These are phyloP conservation scores for Populus pruinosa DNA, from an alignment of 345 rosid species.

Conservation along the genomic window DNA sequence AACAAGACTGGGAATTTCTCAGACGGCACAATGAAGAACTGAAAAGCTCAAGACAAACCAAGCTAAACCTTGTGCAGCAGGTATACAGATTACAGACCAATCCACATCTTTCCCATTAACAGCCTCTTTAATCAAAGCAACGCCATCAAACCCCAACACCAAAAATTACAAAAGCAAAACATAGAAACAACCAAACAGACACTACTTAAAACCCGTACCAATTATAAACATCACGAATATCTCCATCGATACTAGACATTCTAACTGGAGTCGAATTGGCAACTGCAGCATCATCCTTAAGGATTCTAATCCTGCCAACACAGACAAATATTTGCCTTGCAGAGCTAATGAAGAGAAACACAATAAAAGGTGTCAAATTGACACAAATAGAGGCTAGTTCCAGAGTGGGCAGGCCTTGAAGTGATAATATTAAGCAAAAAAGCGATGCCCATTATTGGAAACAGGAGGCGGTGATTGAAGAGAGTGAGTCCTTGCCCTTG, in stretches of 20 bases:
- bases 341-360: slow-evolving; percentile 40
- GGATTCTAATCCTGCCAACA: no score
- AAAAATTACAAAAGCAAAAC: slow-evolving; percentile 62
- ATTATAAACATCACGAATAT: slow-evolving; percentile 40
- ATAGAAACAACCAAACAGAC: slow-evolving; percentile 68
- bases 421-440: background rate
- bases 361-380: slow-evolving; percentile 61
- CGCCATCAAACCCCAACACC: slow-evolving; percentile 72
- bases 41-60: slow-evolving; percentile 78
- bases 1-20: slow-evolving; percentile 72
- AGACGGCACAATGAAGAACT: slow-evolving; percentile 59
- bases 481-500: slow-evolving; percentile 31
- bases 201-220: slow-evolving; percentile 61
- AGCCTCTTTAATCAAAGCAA: slow-evolving; percentile 53
- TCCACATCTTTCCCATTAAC: slow-evolving; percentile 42
- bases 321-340: no score
- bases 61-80: slow-evolving; percentile 69
- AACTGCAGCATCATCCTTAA: no score
- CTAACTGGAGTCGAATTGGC: no score
- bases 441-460: slow-evolving; percentile 17
- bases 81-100: slow-evolving; percentile 58
- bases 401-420: slow-evolving; percentile 43
- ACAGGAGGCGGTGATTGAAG: slow-evolving; percentile 15
- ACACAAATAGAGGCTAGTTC: slow-evolving; percentile 72
- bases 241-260: slow-evolving; percentile 35